Evolutionary conservation across 768 basidiomycete species (phyloP), one percentile per base, ranked within the genome.

Genomic region (Naganishia antarctica): DNA sequence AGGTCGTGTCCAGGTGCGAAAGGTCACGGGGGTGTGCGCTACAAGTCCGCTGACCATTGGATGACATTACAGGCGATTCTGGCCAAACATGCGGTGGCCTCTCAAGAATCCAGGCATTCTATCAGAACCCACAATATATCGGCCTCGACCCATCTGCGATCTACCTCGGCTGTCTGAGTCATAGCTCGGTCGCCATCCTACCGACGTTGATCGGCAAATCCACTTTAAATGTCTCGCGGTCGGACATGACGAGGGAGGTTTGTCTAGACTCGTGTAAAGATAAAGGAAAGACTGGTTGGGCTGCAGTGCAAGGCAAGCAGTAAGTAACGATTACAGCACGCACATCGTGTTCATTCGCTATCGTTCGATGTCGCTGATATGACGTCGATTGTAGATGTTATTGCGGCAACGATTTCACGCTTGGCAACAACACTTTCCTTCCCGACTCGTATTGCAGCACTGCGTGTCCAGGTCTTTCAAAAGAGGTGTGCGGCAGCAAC

Each of bases 381-480:
- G 6, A n/a, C 5, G 11, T 0, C 13, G 60, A 59, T 25, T 69
- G 68, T 64, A 40, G 48, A 16, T 65, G 64, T 40, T 60, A 50
- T 18, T 65, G 64, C 46, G 64, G 64, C 11, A 50, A 60, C 23
- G 29, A 26, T 13, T 65, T 66, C 59, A 34, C 23, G 3, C 45
- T 59, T 15, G 59, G 59, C 6, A 26, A 65, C 29, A 29, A 31
- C 32, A 57, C 53, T 12, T 57, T 57, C 16, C 15, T 58, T 43
- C 69, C 71, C 32, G 53, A 57, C 13, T 57, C 53, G 23, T 57
- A 57, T 40, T 57, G 53, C 13, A 21, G 34, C 11, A 57, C 32
- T 3, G n/a, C 53, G 18, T 57, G 53, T 34, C 53, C 53, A 13
- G 53, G 53, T 6, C 40, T 34, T 37, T 57, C 53, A 8, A 57